These are phyloP conservation scores for Arctium minus DNA, from an alignment of 129 eudicot genomes.

Conservation along the genomic window DNA sequence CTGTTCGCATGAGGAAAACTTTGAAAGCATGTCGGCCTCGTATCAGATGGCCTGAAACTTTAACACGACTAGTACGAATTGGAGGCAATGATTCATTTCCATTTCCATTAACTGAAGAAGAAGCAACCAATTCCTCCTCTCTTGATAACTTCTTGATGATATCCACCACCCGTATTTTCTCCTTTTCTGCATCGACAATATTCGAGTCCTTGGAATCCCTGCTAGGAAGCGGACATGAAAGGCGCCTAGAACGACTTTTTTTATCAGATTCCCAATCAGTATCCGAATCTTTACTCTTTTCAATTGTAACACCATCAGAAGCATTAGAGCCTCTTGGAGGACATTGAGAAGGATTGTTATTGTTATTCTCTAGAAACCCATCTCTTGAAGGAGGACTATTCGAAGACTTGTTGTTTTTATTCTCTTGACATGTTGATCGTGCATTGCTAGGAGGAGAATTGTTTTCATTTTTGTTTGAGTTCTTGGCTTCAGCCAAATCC, in stretches of 20 bases:
- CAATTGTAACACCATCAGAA: background rate
- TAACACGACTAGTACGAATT: slow-evolving; percentile 22
- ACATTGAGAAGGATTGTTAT: background rate
- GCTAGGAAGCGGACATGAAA: slow-evolving; percentile 29
- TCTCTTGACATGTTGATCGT: slow-evolving; percentile 9
- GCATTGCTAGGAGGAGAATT: slow-evolving; percentile 22
- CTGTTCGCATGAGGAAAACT: slow-evolving; percentile 52
- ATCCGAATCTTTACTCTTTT: slow-evolving; percentile 17
- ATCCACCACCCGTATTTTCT: slow-evolving; percentile 63
- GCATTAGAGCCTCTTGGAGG: slow-evolving; percentile 4
- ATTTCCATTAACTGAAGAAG: slow-evolving; percentile 13
- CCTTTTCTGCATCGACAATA: slow-evolving; percentile 35
- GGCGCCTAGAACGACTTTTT: slow-evolving; percentile 18
- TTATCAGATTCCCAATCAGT: slow-evolving; percentile 48
- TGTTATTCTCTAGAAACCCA: background rate
- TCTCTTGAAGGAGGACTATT: background rate
- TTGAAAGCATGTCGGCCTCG: slow-evolving; percentile 65
- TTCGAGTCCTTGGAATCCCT: slow-evolving; percentile 24
- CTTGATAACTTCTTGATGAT: slow-evolving; percentile 58
- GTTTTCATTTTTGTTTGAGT: background rate
- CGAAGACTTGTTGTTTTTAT: background rate
- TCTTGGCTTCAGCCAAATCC: slow-evolving; percentile 39
- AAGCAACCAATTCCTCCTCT: slow-evolving; percentile 21
- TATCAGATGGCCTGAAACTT: slow-evolving; percentile 42
- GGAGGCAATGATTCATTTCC: slow-evolving; percentile 29